Percentiles rank a stretch among this genome's conserved stretches.
Evolutionary conservation across 164 flowering plant genomes (phyloP).

Genomic region (Umbellularia californica): DNA sequence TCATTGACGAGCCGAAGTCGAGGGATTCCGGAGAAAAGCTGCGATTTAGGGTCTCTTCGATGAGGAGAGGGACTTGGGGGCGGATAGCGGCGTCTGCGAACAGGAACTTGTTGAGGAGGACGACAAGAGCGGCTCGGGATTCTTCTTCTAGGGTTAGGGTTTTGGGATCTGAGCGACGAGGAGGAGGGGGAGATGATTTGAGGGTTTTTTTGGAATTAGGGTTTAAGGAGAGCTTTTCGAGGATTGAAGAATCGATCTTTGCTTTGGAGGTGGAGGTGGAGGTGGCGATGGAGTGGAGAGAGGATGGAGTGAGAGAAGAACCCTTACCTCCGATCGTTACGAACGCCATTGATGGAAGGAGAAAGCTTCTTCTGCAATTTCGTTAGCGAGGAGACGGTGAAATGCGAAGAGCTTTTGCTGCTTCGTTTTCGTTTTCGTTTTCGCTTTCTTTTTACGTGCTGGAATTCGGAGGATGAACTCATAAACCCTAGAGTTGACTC

Average conservation of each 20-base stretch:
- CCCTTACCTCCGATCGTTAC: constrained; percentile 58
- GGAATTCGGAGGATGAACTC: too few species aligned
- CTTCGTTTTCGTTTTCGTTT: too few species aligned
- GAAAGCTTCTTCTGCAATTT: background rate
- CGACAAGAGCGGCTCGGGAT: constrained; percentile 52
- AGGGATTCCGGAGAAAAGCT: background rate
- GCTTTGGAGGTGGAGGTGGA: constrained; percentile 30
- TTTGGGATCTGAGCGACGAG: constrained; percentile 9
- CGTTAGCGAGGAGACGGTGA: background rate
- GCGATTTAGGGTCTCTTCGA: constrained; percentile 26
- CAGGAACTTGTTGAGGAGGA: constrained; percentile 56
- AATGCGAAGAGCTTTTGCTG: too few species aligned
- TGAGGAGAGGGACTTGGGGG: constrained; percentile 19
- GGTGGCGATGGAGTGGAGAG: constrained; percentile 43
- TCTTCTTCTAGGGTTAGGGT: constrained; percentile 26
- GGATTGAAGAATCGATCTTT: constrained; percentile 49
- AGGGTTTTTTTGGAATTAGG: constrained; percentile 7
- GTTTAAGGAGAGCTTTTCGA: constrained; percentile 25
- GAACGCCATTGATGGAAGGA: constrained; percentile 5
- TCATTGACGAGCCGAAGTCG: constrained; percentile 6
- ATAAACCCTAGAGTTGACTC: too few species aligned
- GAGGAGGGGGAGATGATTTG: background rate
- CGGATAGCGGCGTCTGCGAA: constrained; percentile 27
- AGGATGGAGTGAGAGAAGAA: constrained; percentile 44
- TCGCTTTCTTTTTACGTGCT: too few species aligned